Percentiles rank a stretch among this genome's conserved stretches.
phyloP scores from a whole-genome alignment of 192 early-diverging fungal genomes.

The Phlyctochytrium arcticum region DNA sequence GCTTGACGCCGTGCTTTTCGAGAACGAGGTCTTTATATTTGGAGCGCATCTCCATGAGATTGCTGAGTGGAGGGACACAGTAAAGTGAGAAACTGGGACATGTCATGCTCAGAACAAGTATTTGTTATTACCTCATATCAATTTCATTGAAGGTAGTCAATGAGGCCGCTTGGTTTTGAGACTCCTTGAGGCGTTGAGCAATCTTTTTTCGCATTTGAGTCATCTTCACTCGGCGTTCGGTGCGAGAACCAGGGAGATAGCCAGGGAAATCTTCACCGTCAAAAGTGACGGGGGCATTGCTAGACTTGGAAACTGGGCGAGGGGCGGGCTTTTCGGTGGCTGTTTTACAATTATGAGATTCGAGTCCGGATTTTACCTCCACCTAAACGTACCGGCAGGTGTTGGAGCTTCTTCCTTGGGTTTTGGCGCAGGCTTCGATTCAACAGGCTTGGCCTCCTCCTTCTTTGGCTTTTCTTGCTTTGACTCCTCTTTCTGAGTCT shows the following conservation, averaged over 20 bases:
- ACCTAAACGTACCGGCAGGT: no score
- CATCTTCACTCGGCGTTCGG: constrained; percentile 58
- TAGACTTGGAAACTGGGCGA: background rate
- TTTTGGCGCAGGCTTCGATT: constrained; percentile 27
- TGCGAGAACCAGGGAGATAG: constrained; percentile 25
- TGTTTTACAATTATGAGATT: no score
- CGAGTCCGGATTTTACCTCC: no score
- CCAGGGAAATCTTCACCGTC: constrained; percentile 28
- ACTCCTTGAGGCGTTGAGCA: constrained; percentile 91
- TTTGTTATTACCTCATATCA: constrained; percentile 94
- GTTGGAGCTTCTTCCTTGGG: constrained; percentile 23
- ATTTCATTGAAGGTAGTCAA: constrained; percentile 99
- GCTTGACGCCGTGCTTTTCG: constrained; percentile 93
- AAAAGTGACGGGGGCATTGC: background rate
- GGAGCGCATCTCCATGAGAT: constrained; percentile 85
- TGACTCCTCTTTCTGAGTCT: constrained; percentile 12
- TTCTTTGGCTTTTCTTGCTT: constrained; percentile 20
- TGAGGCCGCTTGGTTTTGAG: constrained; percentile 93
- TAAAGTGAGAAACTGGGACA: no score
- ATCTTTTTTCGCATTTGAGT: constrained; percentile 96
- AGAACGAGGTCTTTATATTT: constrained; percentile 92
- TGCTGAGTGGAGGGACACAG: constrained; percentile 45
- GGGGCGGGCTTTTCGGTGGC: no score
- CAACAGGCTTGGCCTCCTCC: constrained; percentile 13
- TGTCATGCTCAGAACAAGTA: background rate